Base-by-base conservation (phyloP, 768 basidiomycete genomes). In the Suillus alpinus region DNA sequence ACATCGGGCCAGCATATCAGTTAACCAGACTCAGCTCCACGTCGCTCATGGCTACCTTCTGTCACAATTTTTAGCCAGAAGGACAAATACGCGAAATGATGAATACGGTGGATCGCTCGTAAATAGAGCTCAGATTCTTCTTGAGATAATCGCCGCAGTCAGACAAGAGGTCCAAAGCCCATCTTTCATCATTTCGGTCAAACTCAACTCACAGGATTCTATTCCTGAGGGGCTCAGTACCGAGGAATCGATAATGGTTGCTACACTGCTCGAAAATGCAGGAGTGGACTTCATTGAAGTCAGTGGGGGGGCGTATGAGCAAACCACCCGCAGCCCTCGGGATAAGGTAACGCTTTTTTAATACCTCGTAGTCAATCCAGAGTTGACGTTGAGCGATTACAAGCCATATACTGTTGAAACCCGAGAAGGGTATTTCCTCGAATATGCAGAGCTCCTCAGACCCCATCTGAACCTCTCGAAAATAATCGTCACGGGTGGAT, bases 61-160 rank as follows among this genome's bases (percentile, higher is more conserved):
- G 6, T 79, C 85, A 59, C 81, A 84, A 65, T 84, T 84, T 69
- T 58, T 81, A 18, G 77, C 82, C 57, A 68, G 63, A 46, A 67
- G 69, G 23, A 68, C 74, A 0, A 86, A 86, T 68, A 73, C 74
- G 44, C 75, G 85, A 32, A 81, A 71, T n/a, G 84, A 86, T 67
- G 73, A 76, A 56, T 88, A 83, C 65, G 87, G 86, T 2, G 87
- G 87, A 4, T 72, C 72, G 32, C 65, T 83, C 34, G 76, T 81
- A 65, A 84, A 84, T 65, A 74, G 86, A 13, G 67, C 71, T n/a
- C 76, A 82, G 3, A 79, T 88, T 67, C 61, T 74, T 2, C 71
- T 83, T 8, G 79, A 84, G 66, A 76, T 82, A 59, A 68, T 81
- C 40, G 64, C 79, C 7, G 81, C 81, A 26, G 76, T 85, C 37